A percentile compares a stretch with the other conserved stretches of the same genome.
phyloP scores from a whole-genome alignment of 768 basidiomycete species.

The Filobasidium wieringae region DNA sequence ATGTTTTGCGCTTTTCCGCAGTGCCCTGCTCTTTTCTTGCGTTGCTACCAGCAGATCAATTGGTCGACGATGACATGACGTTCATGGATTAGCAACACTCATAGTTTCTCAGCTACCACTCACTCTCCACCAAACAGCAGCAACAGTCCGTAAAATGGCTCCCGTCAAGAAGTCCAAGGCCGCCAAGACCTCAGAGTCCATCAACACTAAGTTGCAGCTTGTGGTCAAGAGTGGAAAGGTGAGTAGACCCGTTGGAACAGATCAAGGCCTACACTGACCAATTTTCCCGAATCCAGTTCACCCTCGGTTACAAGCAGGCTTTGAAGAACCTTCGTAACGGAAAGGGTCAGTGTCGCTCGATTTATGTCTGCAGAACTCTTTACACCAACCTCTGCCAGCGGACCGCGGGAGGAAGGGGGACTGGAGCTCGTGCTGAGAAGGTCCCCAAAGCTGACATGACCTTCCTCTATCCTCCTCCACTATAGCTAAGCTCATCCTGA shows the following conservation, averaged over 20 bases:
- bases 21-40: too few species aligned
- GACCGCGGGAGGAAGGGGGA: constrained; percentile 44
- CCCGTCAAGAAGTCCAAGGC: constrained; percentile 92
- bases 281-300: constrained; percentile 45
- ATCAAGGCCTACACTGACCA: not conserved
- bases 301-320: constrained; percentile 93
- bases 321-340: constrained; percentile 96
- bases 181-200: constrained; percentile 83
- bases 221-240: constrained; percentile 95
- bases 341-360: constrained; percentile 60
- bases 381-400: not conserved
- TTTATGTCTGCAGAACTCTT: not conserved
- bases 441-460: constrained; percentile 85
- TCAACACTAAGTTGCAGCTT: constrained; percentile 73
- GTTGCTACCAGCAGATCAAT: too few species aligned
- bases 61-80: too few species aligned
- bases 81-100: too few species aligned
- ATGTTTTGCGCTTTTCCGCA: too few species aligned
- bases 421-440: constrained; percentile 99
- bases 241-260: not conserved
- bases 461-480: not conserved
- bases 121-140: too few species aligned
- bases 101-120: too few species aligned
- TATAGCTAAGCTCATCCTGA: constrained; percentile 94
- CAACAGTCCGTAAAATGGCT: too few species aligned